Evolutionary conservation across 371 early-diverging fungal genomes (phyloP).

Genomic region (Paramicrosporidium saccamoebae): DNA sequence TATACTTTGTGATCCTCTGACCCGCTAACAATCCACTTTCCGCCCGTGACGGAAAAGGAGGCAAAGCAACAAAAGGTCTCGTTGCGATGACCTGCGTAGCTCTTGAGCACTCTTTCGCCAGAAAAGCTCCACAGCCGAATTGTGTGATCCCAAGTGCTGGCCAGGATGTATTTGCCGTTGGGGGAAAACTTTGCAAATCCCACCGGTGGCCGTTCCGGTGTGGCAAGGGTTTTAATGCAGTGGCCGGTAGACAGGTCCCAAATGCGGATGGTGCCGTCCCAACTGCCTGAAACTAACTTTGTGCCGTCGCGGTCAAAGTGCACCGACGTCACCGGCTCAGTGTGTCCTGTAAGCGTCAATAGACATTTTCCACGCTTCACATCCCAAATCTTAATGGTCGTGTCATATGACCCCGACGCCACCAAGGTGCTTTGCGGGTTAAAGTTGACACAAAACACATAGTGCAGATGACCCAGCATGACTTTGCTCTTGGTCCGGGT

Average conservation of each 20-base stretch:
- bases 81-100: conserved; percentile 67
- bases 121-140: conserved; percentile 77
- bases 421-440: conserved; percentile 69
- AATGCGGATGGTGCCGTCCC: conserved; percentile 80
- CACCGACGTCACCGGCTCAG: conserved; percentile 77
- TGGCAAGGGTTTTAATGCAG: conserved; percentile 72
- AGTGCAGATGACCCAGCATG: conserved; percentile 65
- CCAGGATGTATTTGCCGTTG: conserved; percentile 86
- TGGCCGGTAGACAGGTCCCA: conserved; percentile 88
- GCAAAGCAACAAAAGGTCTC: conserved; percentile 65
- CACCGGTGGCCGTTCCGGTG: conserved; percentile 76
- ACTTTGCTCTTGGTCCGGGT: conserved; percentile 21
- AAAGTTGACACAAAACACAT: conserved; percentile 85
- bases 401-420: conserved; percentile 90
- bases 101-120: conserved; percentile 66
- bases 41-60: conserved; percentile 63
- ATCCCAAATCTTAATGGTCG: conserved; percentile 87
- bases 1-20: conserved; percentile 68
- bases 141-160: conserved; percentile 64
- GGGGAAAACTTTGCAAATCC: conserved; percentile 89
- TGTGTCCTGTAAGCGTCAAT: conserved; percentile 65
- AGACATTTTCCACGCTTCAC: conserved; percentile 65
- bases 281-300: conserved; percentile 69
- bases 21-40: conserved; percentile 83
- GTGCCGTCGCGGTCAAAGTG: conserved; percentile 88